These are phyloP conservation scores for Pestalotiopsis sp. DNA, from an alignment of 2,329 filamentous ascomycete genomes.

Conservation along the genomic window DNA sequence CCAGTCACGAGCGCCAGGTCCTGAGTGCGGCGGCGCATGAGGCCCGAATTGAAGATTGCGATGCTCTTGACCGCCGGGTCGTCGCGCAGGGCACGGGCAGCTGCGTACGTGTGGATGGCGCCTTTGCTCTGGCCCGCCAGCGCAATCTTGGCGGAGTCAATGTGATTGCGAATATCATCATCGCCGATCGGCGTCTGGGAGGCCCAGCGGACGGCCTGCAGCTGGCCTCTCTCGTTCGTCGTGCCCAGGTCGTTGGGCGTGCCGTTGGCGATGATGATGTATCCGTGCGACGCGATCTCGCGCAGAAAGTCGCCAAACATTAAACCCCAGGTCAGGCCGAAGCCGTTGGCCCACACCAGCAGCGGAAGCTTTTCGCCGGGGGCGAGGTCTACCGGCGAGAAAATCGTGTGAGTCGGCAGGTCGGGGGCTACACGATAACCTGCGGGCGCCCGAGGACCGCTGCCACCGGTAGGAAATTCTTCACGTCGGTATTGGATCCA, in stretches of 20 bases:
- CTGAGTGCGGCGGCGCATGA: background rate
- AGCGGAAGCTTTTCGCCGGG: background rate
- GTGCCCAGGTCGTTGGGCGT: background rate
- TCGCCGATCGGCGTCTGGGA: background rate
- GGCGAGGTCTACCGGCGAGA: background rate
- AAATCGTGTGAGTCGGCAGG: background rate
- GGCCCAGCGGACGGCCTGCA: background rate
- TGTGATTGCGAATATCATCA: background rate
- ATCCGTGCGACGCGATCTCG: conserved; percentile 4
- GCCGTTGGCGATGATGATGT: background rate
- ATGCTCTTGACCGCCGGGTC: background rate
- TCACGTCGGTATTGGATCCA: background rate
- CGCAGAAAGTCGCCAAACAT: background rate
- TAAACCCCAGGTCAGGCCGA: background rate
- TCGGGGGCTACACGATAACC: background rate
- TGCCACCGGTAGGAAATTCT: background rate
- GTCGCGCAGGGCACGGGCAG: background rate
- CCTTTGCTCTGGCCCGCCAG: conserved; percentile 5
- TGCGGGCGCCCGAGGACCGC: background rate
- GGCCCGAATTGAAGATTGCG: background rate
- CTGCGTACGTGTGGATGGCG: background rate
- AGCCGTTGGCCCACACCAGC: conserved; percentile 1
- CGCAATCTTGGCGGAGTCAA: background rate
- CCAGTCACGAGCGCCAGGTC: background rate
- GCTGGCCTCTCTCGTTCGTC: background rate